Conservation (phyloP, 2,329 filamentous ascomycete species). For the Colletotrichum acutatum region DNA sequence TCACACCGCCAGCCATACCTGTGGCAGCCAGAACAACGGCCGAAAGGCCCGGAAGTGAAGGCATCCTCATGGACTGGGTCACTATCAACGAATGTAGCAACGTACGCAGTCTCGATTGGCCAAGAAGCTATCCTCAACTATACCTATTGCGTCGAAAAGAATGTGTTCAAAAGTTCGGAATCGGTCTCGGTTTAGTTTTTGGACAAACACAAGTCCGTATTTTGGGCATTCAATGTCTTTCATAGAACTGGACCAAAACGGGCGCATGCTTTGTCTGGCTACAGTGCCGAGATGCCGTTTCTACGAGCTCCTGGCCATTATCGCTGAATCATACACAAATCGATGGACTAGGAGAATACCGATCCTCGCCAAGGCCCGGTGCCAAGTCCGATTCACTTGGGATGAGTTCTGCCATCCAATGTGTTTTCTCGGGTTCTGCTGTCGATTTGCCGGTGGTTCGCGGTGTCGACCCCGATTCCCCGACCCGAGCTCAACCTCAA, state of each 20-base stretch:
- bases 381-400: neutral
- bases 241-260: neutral
- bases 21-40: neutral
- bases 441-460: too few relatives aligned
- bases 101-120: too few relatives aligned
- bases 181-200: too few relatives aligned
- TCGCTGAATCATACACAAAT: neutral
- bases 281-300: neutral
- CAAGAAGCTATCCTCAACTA: too few relatives aligned
- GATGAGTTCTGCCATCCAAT: neutral
- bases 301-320: neutral
- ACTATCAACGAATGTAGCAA: too few relatives aligned
- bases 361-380: neutral
- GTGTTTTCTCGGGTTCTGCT: neutral
- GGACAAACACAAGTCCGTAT: too few relatives aligned
- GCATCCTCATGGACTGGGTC: neutral
- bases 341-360: neutral
- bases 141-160: too few relatives aligned
- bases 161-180: neutral
- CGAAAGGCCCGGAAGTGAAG: neutral
- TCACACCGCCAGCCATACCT: neutral
- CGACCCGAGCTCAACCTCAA: neutral
- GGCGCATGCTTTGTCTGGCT: neutral
- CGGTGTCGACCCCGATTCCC: neutral
- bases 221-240: neutral